Evolutionary conservation across 768 basidiomycete genomes (phyloP).

Genomic region (Phaffia australis): DNA sequence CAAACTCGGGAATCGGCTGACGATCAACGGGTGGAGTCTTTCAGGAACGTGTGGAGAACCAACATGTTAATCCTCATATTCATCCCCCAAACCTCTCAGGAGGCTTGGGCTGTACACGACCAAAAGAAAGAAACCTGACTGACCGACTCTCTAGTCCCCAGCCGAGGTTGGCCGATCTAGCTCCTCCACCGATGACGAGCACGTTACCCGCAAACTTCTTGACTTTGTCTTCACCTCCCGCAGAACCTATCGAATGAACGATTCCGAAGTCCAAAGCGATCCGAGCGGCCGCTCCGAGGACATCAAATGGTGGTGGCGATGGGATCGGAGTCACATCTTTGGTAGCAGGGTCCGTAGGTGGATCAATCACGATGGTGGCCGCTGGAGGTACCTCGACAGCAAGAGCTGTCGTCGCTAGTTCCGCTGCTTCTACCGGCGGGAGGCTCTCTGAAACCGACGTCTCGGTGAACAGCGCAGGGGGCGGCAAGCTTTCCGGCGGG

Average conservation of each 20-base stretch:
- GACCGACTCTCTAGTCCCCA: slow-evolving; percentile 20
- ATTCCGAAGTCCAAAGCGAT: slow-evolving; percentile 85
- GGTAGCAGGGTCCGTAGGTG: not conserved
- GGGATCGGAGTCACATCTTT: not conserved
- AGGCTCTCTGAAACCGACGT: not conserved
- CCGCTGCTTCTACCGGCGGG: not conserved
- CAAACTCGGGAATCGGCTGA: slow-evolving; percentile 65
- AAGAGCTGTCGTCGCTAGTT: not conserved
- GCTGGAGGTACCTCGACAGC: not conserved
- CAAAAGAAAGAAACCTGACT: slow-evolving; percentile 1
- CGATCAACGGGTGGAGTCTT: slow-evolving; percentile 24
- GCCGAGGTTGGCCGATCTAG: slow-evolving; percentile 43
- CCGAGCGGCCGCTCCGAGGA: slow-evolving; percentile 74
- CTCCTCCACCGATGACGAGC: slow-evolving; percentile 74
- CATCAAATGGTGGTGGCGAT: slow-evolving; percentile 43
- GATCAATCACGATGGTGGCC: not conserved
- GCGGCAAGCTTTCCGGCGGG: not conserved
- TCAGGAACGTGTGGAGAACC: not conserved
- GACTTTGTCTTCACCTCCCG: slow-evolving; percentile 77
- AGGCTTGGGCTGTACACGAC: not conserved
- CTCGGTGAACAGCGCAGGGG: not conserved
- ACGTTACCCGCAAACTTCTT: slow-evolving; percentile 80
- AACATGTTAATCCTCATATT: not conserved
- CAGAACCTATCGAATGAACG: slow-evolving; percentile 79
- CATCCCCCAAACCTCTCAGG: not conserved